phyloP scores from a whole-genome alignment of 1,284 basidiomycete species.

The Boletellus dicymbophilus region DNA sequence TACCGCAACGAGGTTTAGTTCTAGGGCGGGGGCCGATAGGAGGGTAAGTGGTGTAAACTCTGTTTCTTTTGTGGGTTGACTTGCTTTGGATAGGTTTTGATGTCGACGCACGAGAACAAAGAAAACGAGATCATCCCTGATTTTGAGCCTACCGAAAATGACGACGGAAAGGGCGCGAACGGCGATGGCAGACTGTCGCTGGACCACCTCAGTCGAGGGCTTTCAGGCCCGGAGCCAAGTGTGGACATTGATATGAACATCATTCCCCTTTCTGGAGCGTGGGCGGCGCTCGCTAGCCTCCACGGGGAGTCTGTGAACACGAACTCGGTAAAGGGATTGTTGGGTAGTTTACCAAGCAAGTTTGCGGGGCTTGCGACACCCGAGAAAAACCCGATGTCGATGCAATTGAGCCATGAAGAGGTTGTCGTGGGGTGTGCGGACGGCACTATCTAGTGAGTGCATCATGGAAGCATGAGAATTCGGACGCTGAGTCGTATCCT shows the following conservation, averaged over 20 bases:
- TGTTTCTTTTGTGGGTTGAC: neutral
- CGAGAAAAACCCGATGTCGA: constrained; percentile 87
- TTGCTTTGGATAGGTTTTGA: constrained; percentile 56
- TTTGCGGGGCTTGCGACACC: constrained; percentile 76
- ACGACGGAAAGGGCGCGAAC: constrained; percentile 5
- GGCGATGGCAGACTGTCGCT: constrained; percentile 12
- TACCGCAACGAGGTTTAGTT: constrained; percentile 84
- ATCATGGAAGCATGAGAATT: neutral
- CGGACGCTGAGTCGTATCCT: constrained; percentile 10
- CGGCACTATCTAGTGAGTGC: constrained; percentile 82
- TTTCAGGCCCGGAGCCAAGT: constrained; percentile 24
- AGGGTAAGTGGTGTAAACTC: constrained; percentile 48
- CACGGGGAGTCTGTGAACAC: constrained; percentile 37
- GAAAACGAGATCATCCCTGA: constrained; percentile 26
- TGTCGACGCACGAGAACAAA: constrained; percentile 75
- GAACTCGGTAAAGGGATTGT: constrained; percentile 52
- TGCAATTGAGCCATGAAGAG: constrained; percentile 84
- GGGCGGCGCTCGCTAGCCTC: constrained; percentile 57
- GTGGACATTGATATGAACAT: constrained; percentile 67
- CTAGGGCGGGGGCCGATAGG: constrained; percentile 75
- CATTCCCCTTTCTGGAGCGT: constrained; percentile 63
- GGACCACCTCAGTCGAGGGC: constrained; percentile 14
- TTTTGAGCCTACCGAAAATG: constrained; percentile 34
- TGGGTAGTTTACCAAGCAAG: constrained; percentile 60
- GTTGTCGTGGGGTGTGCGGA: constrained; percentile 86